Percentiles rank a stretch among this genome's conserved stretches.
These are phyloP conservation scores for Crucihimalaya himalaica DNA, from an alignment of 345 rosid genomes.

Conservation along the genomic window DNA sequence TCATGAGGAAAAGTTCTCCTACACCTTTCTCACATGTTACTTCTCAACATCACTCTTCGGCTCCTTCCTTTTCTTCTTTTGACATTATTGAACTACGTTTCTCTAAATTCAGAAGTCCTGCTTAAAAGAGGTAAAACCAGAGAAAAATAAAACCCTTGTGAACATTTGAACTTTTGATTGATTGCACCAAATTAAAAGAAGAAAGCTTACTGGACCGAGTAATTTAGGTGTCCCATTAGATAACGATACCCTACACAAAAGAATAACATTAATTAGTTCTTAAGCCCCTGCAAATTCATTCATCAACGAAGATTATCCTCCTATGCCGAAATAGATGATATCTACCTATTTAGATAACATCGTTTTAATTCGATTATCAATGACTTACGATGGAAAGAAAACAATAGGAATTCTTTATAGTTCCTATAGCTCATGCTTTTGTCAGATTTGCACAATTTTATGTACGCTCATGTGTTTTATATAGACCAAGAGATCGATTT, in stretches of 20 bases:
- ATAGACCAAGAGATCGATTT: not conserved
- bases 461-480: not conserved
- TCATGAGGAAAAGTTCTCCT: not conserved
- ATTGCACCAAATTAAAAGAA: not conserved
- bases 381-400: not conserved
- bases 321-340: not conserved
- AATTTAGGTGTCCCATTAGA: constrained; percentile 12
- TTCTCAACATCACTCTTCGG: not conserved
- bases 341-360: not conserved
- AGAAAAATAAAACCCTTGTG: not conserved
- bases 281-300: not conserved
- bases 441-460: not conserved
- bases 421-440: not conserved
- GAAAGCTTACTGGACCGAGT: constrained; percentile 17
- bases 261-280: not conserved
- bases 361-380: not conserved
- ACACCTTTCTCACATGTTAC: not conserved
- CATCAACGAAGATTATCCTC: not conserved
- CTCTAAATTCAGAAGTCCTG: not conserved
- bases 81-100: constrained; percentile 21
- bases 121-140: not conserved
- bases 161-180: not conserved
- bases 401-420: too few species aligned
- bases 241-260: constrained; percentile 32
- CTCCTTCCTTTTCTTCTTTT: constrained; percentile 10